phyloP scores from a whole-genome alignment of 192 early-diverging fungal species.

The Coemansia sp. region DNA sequence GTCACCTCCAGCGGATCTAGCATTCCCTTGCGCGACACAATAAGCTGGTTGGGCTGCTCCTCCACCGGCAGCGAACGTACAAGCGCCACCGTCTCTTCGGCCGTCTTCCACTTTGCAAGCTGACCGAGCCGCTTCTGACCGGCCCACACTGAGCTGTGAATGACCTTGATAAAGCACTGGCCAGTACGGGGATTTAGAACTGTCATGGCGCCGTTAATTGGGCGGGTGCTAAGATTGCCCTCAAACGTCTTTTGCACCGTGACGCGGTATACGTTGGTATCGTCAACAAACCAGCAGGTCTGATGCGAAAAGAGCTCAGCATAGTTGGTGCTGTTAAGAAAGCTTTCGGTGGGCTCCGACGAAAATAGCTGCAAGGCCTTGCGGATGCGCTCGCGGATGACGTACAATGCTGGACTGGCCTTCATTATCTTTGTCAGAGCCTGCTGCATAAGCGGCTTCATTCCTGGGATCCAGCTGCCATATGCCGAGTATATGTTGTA shows the following conservation, averaged over 20 bases:
- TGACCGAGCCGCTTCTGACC: slow-evolving; percentile 99
- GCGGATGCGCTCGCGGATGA: slow-evolving; percentile 96
- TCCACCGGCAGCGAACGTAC: slow-evolving; percentile 98
- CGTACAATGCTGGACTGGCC: slow-evolving; percentile 95
- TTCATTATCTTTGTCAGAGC: slow-evolving; percentile 99
- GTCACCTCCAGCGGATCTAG: slow-evolving; percentile 95
- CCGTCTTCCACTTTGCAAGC: slow-evolving; percentile 99
- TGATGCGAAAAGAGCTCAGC: slow-evolving; percentile 97
- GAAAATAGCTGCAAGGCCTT: slow-evolving; percentile 99
- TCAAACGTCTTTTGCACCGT: slow-evolving; percentile 99
- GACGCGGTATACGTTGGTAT: slow-evolving; percentile 99
- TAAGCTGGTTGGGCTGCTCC: slow-evolving; percentile 99
- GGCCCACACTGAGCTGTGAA: slow-evolving; percentile 99
- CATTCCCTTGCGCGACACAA: slow-evolving; percentile 99
- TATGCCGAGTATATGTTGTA: slow-evolving; percentile 94
- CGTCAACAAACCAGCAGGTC: slow-evolving; percentile 99
- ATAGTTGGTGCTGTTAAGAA: slow-evolving; percentile 92
- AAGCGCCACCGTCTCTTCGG: slow-evolving; percentile 98
- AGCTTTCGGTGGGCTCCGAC: slow-evolving; percentile 98
- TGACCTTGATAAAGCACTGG: slow-evolving; percentile 98
- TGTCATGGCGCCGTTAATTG: slow-evolving; percentile 99
- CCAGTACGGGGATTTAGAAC: slow-evolving; percentile 99
- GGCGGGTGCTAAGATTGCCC: slow-evolving; percentile 97
- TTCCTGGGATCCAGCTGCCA: slow-evolving; percentile 98
- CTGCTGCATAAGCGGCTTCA: slow-evolving; percentile 97